Conservation (phyloP, 2,329 filamentous ascomycete genomes). For the Elsinoe batatas region DNA sequence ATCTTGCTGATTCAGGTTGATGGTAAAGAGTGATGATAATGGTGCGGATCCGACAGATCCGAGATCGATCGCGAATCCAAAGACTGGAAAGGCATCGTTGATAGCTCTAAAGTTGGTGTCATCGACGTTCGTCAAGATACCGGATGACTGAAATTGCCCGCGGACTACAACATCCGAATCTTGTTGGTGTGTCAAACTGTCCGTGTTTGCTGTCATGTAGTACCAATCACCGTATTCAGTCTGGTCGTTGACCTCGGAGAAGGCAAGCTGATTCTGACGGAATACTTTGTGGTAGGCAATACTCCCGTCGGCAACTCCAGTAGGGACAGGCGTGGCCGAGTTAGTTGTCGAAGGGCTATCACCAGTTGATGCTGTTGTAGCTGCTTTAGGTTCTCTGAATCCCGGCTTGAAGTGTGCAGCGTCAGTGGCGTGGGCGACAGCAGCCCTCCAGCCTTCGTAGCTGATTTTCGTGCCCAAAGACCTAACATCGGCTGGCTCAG, state of each 20-base stretch:
- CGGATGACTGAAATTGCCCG: conserved; percentile 33
- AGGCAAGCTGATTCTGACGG: conserved; percentile 27
- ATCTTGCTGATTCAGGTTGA: conserved; percentile 41
- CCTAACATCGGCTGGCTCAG: neutral
- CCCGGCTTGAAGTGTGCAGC: neutral
- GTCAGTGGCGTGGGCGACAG: conserved; percentile 1
- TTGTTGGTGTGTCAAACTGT: conserved; percentile 38
- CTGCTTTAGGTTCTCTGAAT: neutral
- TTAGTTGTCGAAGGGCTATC: neutral
- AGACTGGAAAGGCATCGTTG: conserved; percentile 40
- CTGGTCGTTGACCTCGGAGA: conserved; percentile 38
- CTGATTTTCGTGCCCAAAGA: neutral
- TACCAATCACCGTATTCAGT: conserved; percentile 46
- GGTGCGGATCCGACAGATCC: conserved; percentile 33
- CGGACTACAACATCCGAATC: conserved; percentile 39
- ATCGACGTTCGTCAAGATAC: conserved; percentile 34
- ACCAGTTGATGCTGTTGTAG: neutral
- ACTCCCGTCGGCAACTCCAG: conserved; percentile 8
- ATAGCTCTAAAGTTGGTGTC: conserved; percentile 42
- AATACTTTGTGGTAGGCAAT: conserved; percentile 24
- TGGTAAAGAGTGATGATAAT: conserved; percentile 37
- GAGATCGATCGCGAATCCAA: conserved; percentile 43
- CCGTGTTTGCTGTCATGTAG: conserved; percentile 38
- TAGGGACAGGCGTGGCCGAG: neutral
- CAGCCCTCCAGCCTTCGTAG: conserved; percentile 9